Evolutionary conservation across 257 asterid species (phyloP).

Genomic region (Fraxinus cuspidata): DNA sequence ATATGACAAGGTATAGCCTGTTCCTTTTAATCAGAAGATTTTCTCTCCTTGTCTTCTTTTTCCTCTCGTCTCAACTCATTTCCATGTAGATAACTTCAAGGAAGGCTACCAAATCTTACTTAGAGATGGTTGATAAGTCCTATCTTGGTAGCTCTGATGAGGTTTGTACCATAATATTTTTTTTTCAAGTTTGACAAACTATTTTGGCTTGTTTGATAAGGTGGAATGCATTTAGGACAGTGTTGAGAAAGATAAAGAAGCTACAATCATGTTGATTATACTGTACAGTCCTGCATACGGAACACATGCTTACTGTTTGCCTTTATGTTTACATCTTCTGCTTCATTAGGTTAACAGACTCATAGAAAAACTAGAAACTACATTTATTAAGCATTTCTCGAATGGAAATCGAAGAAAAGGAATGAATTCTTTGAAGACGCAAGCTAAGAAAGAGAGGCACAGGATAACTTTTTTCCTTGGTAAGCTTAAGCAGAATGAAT

Average conservation of each 20-base stretch:
- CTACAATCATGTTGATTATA: background rate
- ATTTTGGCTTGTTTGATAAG: background rate
- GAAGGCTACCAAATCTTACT: slow-evolving; percentile 70
- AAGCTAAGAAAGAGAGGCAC: slow-evolving; percentile 64
- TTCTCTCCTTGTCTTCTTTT: background rate
- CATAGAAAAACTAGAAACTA: slow-evolving; percentile 56
- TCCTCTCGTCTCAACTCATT: background rate
- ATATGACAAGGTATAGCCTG: slow-evolving; percentile 71
- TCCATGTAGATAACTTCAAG: slow-evolving; percentile 63
- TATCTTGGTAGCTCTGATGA: slow-evolving; percentile 72
- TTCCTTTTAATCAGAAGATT: slow-evolving; percentile 12
- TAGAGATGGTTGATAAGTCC: slow-evolving; percentile 75
- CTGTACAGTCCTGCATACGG: background rate
- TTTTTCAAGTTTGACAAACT: background rate
- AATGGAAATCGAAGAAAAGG: slow-evolving; percentile 80
- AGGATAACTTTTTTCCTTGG: slow-evolving; percentile 72
- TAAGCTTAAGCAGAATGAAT: slow-evolving; percentile 25
- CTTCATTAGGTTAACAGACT: slow-evolving; percentile 52
- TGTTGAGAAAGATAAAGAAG: background rate
- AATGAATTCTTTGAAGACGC: slow-evolving; percentile 61
- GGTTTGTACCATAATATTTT: slow-evolving; percentile 38
- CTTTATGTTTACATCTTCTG: background rate
- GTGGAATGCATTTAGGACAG: background rate
- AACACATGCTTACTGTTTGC: background rate
- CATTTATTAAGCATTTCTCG: slow-evolving; percentile 72